phyloP scores from a whole-genome alignment of 1,284 basidiomycete genomes.

The Leucoagaricus sp. region DNA sequence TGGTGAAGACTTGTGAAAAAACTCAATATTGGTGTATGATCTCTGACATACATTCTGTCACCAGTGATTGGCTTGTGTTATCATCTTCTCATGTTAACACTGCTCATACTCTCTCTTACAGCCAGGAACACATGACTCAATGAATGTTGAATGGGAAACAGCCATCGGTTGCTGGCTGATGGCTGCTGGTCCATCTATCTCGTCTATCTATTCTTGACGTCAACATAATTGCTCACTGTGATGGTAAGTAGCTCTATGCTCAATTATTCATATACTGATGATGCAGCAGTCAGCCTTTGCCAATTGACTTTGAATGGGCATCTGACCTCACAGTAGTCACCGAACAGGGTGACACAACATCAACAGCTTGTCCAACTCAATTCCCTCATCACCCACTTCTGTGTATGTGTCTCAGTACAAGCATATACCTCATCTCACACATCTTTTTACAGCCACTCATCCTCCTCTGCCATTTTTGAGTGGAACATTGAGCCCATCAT shows the following conservation, averaged over 20 bases:
- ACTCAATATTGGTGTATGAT: too few species aligned
- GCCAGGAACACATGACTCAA: too few species aligned
- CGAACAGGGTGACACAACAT: not conserved
- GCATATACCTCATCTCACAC: not conserved
- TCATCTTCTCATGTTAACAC: too few species aligned
- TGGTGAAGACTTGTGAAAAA: too few species aligned
- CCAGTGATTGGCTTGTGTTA: too few species aligned
- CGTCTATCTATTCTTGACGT: not conserved
- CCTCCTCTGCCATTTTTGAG: constrained; percentile 80
- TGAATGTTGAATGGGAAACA: too few species aligned
- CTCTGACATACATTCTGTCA: too few species aligned
- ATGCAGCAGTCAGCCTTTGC: constrained; percentile 1
- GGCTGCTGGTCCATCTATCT: too few species aligned
- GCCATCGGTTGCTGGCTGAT: too few species aligned
- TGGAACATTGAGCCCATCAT: constrained; percentile 76
- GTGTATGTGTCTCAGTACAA: constrained; percentile 48
- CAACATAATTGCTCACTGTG: not conserved
- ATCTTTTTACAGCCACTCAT: constrained; percentile 57
- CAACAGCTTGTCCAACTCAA: constrained; percentile 64
- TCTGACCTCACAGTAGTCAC: constrained; percentile 1
- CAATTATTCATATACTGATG: not conserved
- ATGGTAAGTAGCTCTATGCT: not conserved
- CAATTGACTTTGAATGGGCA: constrained; percentile 7
- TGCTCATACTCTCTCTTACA: too few species aligned
- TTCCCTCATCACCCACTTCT: constrained; percentile 76